phyloP scores from a whole-genome alignment of 2,329 filamentous ascomycete species.

The Eutypella sp. region DNA sequence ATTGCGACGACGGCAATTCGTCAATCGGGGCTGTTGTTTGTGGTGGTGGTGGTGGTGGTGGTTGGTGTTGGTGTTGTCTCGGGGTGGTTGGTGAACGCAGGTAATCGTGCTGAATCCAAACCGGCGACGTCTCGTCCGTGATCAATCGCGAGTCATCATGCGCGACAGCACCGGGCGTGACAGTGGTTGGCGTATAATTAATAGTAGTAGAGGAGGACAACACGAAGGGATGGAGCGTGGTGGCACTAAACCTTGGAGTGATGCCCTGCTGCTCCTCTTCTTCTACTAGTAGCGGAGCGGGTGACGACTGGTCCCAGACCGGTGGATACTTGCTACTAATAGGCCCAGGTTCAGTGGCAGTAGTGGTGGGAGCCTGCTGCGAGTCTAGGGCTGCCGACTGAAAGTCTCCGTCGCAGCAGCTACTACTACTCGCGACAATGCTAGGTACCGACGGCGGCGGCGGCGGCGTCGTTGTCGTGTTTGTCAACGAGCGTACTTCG shows the following conservation, averaged over 20 bases:
- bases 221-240: no score
- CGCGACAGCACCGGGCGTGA: slow-evolving; percentile 16
- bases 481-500: slow-evolving; percentile 20
- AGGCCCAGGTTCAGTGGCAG: no score
- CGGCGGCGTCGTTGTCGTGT: no score
- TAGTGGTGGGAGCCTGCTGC: slow-evolving; percentile 24
- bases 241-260: slow-evolving; percentile 11
- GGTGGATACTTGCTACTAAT: slow-evolving; percentile 31
- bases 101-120: slow-evolving; percentile 30
- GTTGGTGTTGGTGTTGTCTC: slow-evolving; percentile 26
- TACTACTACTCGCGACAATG: no score
- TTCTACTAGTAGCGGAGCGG: slow-evolving; percentile 33
- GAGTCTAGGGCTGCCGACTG: slow-evolving; percentile 9
- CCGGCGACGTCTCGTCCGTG: slow-evolving; percentile 23
- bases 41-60: slow-evolving; percentile 13
- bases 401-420: slow-evolving; percentile 10
- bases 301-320: slow-evolving; percentile 29
- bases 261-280: slow-evolving; percentile 15
- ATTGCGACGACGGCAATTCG: slow-evolving; percentile 9
- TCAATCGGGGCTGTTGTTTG: slow-evolving; percentile 19
- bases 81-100: no score
- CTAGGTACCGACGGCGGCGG: slow-evolving; percentile 9
- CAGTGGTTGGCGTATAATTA: slow-evolving; percentile 11
- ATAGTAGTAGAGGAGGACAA: no score
- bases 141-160: slow-evolving; percentile 24